Conservation (phyloP, 1,284 basidiomycete genomes). For the Farysia itapuensis region DNA sequence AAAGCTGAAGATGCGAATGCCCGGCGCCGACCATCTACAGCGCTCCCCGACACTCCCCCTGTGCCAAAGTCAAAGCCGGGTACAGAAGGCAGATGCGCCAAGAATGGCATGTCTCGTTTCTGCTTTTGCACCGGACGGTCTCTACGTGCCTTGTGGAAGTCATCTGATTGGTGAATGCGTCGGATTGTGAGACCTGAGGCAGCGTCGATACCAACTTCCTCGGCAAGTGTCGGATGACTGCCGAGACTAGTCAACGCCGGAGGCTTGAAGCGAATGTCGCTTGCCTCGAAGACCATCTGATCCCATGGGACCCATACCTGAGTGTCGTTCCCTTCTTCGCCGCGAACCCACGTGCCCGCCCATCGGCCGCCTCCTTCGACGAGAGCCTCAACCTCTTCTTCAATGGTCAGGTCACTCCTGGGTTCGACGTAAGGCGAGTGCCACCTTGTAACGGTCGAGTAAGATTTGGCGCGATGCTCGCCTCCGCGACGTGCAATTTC, state of each 20-base stretch:
- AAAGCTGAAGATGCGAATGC: slow-evolving; percentile 18
- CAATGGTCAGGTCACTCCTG: slow-evolving; percentile 68
- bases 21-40: slow-evolving; percentile 26
- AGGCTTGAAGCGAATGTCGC: slow-evolving; percentile 50
- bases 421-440: slow-evolving; percentile 77
- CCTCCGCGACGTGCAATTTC: slow-evolving; percentile 57
- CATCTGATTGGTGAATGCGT: slow-evolving; percentile 59
- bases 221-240: slow-evolving; percentile 14
- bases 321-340: slow-evolving; percentile 38
- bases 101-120: slow-evolving; percentile 59
- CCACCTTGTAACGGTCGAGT: slow-evolving; percentile 84
- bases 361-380: slow-evolving; percentile 74
- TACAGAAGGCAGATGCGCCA: slow-evolving; percentile 56
- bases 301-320: slow-evolving; percentile 48
- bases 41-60: slow-evolving; percentile 24
- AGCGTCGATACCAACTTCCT: slow-evolving; percentile 37
- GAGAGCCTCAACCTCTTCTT: slow-evolving; percentile 83
- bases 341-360: slow-evolving; percentile 64
- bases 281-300: slow-evolving; percentile 54
- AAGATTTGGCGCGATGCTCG: slow-evolving; percentile 67
- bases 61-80: slow-evolving; percentile 35
- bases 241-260: slow-evolving; percentile 4
- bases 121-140: slow-evolving; percentile 2
- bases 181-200: slow-evolving; percentile 33
- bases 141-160: slow-evolving; percentile 2